Evolutionary conservation across 768 basidiomycete genomes (phyloP).

Genomic region (Mrakia blollopis): DNA sequence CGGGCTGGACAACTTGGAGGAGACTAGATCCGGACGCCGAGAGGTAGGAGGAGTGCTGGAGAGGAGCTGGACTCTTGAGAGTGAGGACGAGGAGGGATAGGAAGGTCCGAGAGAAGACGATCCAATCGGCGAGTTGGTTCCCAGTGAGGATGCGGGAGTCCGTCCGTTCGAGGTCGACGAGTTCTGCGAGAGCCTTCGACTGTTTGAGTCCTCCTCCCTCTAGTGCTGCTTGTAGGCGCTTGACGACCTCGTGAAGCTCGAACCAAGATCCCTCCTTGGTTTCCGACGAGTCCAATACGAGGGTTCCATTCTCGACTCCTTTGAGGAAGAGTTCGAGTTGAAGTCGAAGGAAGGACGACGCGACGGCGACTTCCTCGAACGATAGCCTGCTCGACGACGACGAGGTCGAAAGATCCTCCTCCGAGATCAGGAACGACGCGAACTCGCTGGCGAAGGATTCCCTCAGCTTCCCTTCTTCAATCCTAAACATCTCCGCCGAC

Average conservation of each 20-base stretch:
- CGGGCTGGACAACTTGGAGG: background rate
- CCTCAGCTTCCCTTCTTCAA: background rate
- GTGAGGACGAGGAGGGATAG: background rate
- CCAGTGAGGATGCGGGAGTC: background rate
- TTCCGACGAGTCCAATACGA: background rate
- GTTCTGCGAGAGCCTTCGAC: background rate
- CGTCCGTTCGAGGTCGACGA: background rate
- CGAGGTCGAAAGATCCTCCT: background rate
- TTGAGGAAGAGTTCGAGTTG: background rate
- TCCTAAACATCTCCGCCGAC: background rate
- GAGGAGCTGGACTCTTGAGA: background rate
- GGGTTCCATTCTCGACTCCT: background rate
- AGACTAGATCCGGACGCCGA: background rate
- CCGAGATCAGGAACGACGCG: background rate
- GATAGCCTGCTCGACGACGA: slow-evolving; percentile 1
- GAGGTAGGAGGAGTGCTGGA: background rate
- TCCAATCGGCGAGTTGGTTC: background rate
- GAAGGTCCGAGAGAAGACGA: slow-evolving; percentile 1
- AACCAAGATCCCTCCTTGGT: background rate
- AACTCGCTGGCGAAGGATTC: background rate
- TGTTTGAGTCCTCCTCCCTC: background rate
- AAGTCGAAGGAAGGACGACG: background rate
- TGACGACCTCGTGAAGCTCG: background rate
- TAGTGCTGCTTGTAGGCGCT: background rate
- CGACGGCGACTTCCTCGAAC: slow-evolving; percentile 1